Evolutionary conservation across 208 protist genomes (phyloP).

Genomic region (Trypanosoma theileri): DNA sequence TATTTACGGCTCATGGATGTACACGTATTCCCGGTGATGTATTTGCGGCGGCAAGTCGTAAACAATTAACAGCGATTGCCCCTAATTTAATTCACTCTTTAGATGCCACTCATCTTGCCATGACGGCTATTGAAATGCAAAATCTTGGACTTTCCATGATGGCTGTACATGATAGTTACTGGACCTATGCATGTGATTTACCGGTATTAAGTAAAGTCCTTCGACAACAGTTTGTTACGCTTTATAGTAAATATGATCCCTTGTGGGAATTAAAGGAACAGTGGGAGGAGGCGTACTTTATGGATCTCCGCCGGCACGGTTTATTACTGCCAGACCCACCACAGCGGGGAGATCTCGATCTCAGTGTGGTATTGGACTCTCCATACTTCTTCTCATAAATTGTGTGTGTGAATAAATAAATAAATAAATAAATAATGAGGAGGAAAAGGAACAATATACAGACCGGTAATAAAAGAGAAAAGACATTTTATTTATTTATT

Average conservation of each 20-base stretch:
- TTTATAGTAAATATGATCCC: slow-evolving; percentile 93
- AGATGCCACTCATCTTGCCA: slow-evolving; percentile 97
- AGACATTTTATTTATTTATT: neutral
- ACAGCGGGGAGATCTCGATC: slow-evolving; percentile 80
- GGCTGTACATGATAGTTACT: slow-evolving; percentile 98
- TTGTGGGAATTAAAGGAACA: slow-evolving; percentile 92
- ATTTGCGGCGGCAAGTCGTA: slow-evolving; percentile 74
- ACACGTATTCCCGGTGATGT: slow-evolving; percentile 66
- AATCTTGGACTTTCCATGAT: slow-evolving; percentile 89
- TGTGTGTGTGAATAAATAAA: neutral
- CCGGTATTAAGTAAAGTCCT: slow-evolving; percentile 92
- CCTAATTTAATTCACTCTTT: slow-evolving; percentile 99
- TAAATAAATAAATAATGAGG: neutral
- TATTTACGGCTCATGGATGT: slow-evolving; percentile 85
- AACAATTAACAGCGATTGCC: slow-evolving; percentile 95
- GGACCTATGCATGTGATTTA: slow-evolving; percentile 96
- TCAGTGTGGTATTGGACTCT: slow-evolving; percentile 84
- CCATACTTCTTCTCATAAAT: slow-evolving; percentile 92
- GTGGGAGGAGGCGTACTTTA: slow-evolving; percentile 90
- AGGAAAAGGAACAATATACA: neutral
- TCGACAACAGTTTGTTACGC: slow-evolving; percentile 95
- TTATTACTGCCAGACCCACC: slow-evolving; percentile 85
- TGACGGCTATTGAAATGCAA: slow-evolving; percentile 95
- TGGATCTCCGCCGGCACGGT: slow-evolving; percentile 83
- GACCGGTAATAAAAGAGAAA: neutral